A percentile compares a stretch with the other conserved stretches of the same genome.
Evolutionary conservation across 2,329 filamentous ascomycete genomes (phyloP).

Genomic region (Diatrype stigma): DNA sequence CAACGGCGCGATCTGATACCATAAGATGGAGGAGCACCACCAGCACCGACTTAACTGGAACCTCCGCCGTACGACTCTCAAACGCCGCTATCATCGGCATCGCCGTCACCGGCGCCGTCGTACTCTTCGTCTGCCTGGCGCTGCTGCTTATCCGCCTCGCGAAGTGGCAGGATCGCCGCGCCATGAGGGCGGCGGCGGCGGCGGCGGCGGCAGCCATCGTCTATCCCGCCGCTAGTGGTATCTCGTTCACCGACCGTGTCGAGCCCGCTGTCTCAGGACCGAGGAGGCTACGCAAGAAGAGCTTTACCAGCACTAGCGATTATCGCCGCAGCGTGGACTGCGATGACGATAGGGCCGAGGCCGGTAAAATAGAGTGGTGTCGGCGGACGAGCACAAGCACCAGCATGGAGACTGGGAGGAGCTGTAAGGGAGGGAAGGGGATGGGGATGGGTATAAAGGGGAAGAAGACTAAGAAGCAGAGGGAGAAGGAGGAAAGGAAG

Average conservation of each 20-base stretch:
- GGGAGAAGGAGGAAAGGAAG: not conserved
- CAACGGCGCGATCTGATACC: not conserved
- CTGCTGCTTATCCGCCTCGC: conserved; percentile 39
- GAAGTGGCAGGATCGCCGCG: conserved; percentile 22
- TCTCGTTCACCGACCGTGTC: not conserved
- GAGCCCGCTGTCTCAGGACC: not conserved
- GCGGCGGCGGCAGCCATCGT: conserved; percentile 1
- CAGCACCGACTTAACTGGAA: too few species aligned
- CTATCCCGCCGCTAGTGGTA: conserved; percentile 3
- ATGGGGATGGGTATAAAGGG: not conserved
- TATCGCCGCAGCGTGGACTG: conserved; percentile 2
- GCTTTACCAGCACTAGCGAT: conserved; percentile 10
- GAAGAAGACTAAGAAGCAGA: too few species aligned
- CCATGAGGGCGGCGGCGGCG: conserved; percentile 5
- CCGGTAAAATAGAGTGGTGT: too few species aligned
- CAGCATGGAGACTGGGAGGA: not conserved
- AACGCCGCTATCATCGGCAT: conserved; percentile 38
- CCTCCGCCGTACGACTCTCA: not conserved
- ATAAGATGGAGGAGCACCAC: not conserved
- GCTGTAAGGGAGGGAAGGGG: not conserved
- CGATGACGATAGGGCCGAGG: conserved; percentile 2
- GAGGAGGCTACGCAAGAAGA: conserved; percentile 22
- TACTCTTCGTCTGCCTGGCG: conserved; percentile 40
- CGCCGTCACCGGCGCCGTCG: conserved; percentile 42
- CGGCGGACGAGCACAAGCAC: conserved; percentile 1